Conservation (phyloP, 148 eudicot genomes). For the Vaccinium myrtillus region DNA sequence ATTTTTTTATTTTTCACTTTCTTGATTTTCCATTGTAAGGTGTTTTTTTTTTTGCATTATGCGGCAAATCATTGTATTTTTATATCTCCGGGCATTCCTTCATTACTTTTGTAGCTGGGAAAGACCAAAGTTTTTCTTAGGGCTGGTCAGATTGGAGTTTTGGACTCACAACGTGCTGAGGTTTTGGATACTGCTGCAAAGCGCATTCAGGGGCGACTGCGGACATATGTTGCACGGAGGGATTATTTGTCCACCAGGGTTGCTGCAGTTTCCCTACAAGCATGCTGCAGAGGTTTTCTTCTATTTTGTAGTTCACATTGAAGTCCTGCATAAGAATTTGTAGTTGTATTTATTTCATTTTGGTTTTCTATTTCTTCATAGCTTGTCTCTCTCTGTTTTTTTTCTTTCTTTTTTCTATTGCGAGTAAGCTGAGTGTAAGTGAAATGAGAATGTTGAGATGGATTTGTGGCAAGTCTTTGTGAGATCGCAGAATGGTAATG, state of each 20-base stretch:
- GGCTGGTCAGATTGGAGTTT: conserved; percentile 91
- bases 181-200: conserved; percentile 84
- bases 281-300: conserved; percentile 80
- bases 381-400: not conserved
- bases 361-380: not conserved
- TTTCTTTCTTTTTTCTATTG: not conserved
- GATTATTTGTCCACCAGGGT: conserved; percentile 53
- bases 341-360: not conserved
- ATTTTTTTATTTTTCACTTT: not conserved
- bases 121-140: conserved; percentile 94
- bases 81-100: not conserved
- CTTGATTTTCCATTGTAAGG: not conserved
- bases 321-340: not conserved
- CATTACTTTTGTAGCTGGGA: conserved; percentile 57
- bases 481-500: too few relatives aligned
- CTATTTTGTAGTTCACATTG: not conserved
- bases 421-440: not conserved
- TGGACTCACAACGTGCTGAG: conserved; percentile 88
- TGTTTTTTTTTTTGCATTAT: not conserved
- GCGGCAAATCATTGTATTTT: not conserved
- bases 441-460: not conserved
- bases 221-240: conserved; percentile 69
- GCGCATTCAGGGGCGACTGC: conserved; percentile 67
- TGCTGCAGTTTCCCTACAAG: conserved; percentile 76
- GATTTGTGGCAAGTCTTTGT: too few relatives aligned